phyloP scores from a whole-genome alignment of 257 asterid genomes.

The Fraxinus pennsylvanica region DNA sequence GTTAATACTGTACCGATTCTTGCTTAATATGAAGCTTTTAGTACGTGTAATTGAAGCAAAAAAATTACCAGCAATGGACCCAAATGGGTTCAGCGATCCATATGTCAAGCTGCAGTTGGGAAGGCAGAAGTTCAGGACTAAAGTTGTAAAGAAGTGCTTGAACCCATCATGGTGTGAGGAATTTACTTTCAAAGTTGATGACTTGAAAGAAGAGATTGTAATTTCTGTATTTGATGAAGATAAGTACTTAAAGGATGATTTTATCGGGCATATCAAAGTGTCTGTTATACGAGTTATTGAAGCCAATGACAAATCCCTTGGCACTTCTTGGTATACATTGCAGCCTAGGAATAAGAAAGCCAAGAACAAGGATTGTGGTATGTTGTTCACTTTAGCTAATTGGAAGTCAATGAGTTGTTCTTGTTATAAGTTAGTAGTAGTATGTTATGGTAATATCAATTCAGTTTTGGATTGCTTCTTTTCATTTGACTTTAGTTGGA shows the following conservation, averaged over 20 bases:
- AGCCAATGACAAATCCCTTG: constrained; percentile 73
- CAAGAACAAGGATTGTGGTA: constrained; percentile 85
- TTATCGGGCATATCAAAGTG: constrained; percentile 77
- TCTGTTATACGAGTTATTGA: constrained; percentile 69
- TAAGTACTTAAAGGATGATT: constrained; percentile 87
- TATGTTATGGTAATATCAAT: not conserved
- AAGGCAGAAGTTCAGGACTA: constrained; percentile 68
- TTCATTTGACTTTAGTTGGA: not conserved
- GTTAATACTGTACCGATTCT: not conserved
- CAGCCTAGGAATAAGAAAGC: constrained; percentile 76
- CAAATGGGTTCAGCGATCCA: constrained; percentile 90
- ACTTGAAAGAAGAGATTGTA: constrained; percentile 74
- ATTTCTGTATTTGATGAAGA: constrained; percentile 83
- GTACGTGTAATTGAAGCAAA: constrained; percentile 83
- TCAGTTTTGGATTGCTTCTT: not conserved
- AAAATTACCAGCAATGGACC: constrained; percentile 79
- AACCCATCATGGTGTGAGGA: constrained; percentile 97
- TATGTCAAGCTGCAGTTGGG: constrained; percentile 88
- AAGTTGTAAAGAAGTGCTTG: constrained; percentile 81
- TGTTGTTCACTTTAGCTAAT: not conserved
- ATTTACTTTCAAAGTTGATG: constrained; percentile 77
- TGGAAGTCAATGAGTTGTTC: not conserved
- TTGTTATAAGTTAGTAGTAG: too few species aligned
- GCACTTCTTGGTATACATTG: constrained; percentile 83
- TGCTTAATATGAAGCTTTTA: constrained; percentile 63